phyloP scores from a whole-genome alignment of 129 eudicot species.

The Helianthus tuberosus region DNA sequence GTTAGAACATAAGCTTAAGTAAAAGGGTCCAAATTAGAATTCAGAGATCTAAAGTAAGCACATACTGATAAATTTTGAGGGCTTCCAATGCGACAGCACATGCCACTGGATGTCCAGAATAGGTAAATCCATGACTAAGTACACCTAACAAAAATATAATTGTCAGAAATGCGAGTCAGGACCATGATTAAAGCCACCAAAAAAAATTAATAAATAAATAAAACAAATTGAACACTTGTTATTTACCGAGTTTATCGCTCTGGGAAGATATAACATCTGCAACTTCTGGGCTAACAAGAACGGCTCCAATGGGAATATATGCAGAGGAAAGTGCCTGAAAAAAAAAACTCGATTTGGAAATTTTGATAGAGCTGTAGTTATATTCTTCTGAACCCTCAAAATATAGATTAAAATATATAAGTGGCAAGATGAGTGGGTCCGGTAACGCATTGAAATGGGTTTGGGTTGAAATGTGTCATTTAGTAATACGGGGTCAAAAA shows the following conservation, averaged over 20 bases:
- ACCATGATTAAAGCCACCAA: conserved; percentile 14
- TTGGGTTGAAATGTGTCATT: conserved; percentile 1
- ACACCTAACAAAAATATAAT: conserved; percentile 42
- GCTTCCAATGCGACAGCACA: conserved; percentile 97
- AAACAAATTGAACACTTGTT: not conserved
- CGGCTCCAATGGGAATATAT: conserved; percentile 96
- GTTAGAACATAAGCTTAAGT: not conserved
- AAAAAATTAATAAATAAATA: not conserved
- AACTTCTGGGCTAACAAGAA: conserved; percentile 78
- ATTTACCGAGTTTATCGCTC: conserved; percentile 83
- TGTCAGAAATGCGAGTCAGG: not conserved
- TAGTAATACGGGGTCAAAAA: not conserved
- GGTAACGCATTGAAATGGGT: not conserved
- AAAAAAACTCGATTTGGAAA: not conserved
- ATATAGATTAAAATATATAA: not conserved
- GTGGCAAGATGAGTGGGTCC: not conserved
- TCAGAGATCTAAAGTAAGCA: not conserved
- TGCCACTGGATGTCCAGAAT: conserved; percentile 94
- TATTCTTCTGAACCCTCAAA: not conserved
- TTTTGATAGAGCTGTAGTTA: not conserved
- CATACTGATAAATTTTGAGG: conserved; percentile 75
- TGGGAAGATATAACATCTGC: conserved; percentile 82
- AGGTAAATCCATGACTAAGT: conserved; percentile 89
- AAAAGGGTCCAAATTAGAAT: not conserved
- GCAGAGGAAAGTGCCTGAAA: conserved; percentile 93